Conservation (phyloP, 495 filamentous ascomycete species). For the Chaetomium fimeti region DNA sequence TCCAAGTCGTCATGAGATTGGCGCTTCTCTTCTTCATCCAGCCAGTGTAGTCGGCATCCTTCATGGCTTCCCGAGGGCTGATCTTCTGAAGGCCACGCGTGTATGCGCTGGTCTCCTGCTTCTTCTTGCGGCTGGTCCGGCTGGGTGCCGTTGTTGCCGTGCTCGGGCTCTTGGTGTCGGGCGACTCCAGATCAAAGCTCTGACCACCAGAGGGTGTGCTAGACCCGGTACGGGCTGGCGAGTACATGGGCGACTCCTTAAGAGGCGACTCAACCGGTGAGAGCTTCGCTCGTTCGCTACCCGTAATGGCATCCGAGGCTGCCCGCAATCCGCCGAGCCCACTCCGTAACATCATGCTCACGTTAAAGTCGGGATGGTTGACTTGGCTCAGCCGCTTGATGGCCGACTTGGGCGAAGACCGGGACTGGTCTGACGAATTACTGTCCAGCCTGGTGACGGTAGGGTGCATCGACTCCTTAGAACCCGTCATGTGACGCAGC, state of each 20-base stretch:
- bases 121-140: conserved; percentile 55
- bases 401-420: conserved; percentile 45
- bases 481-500: conserved; percentile 45
- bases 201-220: conserved; percentile 81
- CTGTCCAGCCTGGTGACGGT: conserved; percentile 69
- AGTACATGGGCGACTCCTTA: conserved; percentile 65
- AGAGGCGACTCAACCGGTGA: conserved; percentile 57
- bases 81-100: conserved; percentile 81
- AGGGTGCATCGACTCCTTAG: conserved; percentile 52
- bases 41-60: conserved; percentile 85
- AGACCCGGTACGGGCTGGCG: conserved; percentile 72
- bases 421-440: conserved; percentile 54
- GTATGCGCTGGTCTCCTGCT: conserved; percentile 94
- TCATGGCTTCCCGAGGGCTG: conserved; percentile 77
- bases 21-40: conserved; percentile 99
- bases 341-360: conserved; percentile 40
- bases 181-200: conserved; percentile 75
- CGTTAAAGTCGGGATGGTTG: conserved; percentile 52
- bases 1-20: conserved; percentile 95
- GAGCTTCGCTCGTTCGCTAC: conserved; percentile 57
- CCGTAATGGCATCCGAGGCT: conserved; percentile 75
- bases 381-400: conserved; percentile 53
- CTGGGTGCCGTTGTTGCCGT: conserved; percentile 45
- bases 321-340: conserved; percentile 65
- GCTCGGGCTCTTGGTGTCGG: conserved; percentile 59